Base-by-base conservation (phyloP, 257 asterid genomes). In the Solanum sejunctum region DNA sequence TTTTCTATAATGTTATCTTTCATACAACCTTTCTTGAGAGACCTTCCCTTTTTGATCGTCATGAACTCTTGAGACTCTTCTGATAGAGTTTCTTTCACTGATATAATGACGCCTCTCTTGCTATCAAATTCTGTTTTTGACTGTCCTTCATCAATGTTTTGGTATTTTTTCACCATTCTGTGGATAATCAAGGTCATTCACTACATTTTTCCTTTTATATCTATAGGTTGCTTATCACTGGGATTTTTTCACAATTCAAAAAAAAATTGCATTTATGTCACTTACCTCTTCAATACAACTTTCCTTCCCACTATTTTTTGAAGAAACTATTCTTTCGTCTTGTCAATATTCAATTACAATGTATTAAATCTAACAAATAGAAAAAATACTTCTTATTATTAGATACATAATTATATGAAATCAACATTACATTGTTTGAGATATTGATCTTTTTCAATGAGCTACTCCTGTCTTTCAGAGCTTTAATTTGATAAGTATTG, bases 281-380 rank as follows among this genome's bases (percentile, higher is more conserved):
- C 82, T 61, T 67, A 88, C 88, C 79, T 93, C 92, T 79, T 88
- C 91, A 73, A 88, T 69, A 28, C 85, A 83, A 87, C 90, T 93
- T 87, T 95, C 96, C 86, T 93, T 95, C 66, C 92, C 92, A 12
- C 63, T 82, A 86, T 90, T 95, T 88, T 86, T 85, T 61, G 91
- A 85, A 20, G 91, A 84, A 80, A 71, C 67, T 52, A 66, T 41
- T 56, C 23, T 55, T 23, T 64, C 83, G 72, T 85, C 85, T 97
- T 92, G 92, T 84, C 73, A 85, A 86, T 63, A 85, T 81, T 51
- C 81, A 54, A 26, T 77, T 89, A 55, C 39, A 82, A 78, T 79
- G 51, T 77, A 86, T 84, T 39, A 88, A 84, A 70, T 78, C 43
- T 78, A 28, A 58, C 32, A 63, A 54, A 73, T 71, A 80, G 61